Evolutionary conservation across 2,329 filamentous ascomycete species (phyloP), one percentile per base, ranked within the genome.

Genomic region (Hypomyces perniciosus): DNA sequence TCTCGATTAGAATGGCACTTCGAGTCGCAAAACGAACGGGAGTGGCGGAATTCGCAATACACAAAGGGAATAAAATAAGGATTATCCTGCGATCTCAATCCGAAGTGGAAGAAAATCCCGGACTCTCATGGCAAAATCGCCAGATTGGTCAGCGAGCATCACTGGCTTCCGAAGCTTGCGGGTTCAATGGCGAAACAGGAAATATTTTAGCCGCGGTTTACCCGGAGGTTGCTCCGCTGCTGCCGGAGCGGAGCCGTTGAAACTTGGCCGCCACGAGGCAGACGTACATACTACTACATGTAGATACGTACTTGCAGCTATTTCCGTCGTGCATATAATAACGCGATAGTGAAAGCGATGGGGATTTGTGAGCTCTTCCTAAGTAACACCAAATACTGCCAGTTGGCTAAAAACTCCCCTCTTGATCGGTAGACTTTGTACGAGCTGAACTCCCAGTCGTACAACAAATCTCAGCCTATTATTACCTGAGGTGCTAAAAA

Each of bases 141-240:
- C 44, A 48, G 52, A 54, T 54, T 54, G 52, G 52, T 54, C 52
- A 54, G 52, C 52, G 41, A 44, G 40, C 34, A n/a, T 7, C 45
- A 38, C 35, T 38, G 35, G 10, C 3, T 47, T 33, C 30, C 37
- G 37, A 50, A 41, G 12, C 46, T 28, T 28, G 49, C 33, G 29
- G 20, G 31, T 30, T 7, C 31, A n/a, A 30, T 35, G 37, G 6
- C 27, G 6, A 26, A 42, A 27, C 13, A 6, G 12, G 20, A 38
- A 38, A 38, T n/a, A n/a, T 13, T 47, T 47, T 47, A 47, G 39
- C 49, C 49, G 49, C 33, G 1, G 6, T 43, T 47, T 46, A 43
- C 6, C 49, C 49, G 26, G 35, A 26, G 34, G 37, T 20, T 20
- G 37, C 26, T 28, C 28, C 34, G 28, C 28, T 20, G 33, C 20